These are phyloP conservation scores for Clarkia xantiana DNA, from an alignment of 345 rosid genomes.

Conservation along the genomic window DNA sequence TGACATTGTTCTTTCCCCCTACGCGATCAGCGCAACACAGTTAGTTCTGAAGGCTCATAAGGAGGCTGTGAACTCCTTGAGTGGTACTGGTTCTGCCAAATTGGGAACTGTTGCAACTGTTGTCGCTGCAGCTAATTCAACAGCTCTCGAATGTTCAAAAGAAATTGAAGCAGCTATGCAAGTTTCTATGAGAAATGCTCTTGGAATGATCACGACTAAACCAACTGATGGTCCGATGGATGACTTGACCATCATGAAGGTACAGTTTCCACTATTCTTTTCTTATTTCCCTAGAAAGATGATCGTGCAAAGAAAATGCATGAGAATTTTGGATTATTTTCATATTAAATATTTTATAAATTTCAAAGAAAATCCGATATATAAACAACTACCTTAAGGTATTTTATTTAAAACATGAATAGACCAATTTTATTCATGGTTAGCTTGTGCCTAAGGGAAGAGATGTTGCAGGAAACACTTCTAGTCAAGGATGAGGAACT, in stretches of 20 bases:
- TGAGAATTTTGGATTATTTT: too few species aligned
- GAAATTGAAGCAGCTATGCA: constrained; percentile 99
- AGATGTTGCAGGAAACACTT: constrained; percentile 64
- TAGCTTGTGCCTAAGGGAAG: too few species aligned
- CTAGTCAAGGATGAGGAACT: constrained; percentile 92
- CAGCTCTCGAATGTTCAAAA: constrained; percentile 81
- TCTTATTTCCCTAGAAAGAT: constrained; percentile 1
- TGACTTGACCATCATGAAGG: constrained; percentile 93
- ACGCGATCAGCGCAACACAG: constrained; percentile 59
- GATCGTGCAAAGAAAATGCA: neutral
- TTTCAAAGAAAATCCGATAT: too few species aligned
- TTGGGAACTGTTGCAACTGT: constrained; percentile 89
- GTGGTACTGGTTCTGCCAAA: constrained; percentile 80
- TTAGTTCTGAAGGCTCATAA: constrained; percentile 88
- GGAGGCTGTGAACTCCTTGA: constrained; percentile 88
- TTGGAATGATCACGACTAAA: constrained; percentile 46
- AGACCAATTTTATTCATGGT: too few species aligned
- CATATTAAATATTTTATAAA: too few species aligned
- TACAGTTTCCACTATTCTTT: constrained; percentile 10
- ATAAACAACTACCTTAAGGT: too few species aligned
- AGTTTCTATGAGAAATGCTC: constrained; percentile 81
- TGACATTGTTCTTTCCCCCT: neutral
- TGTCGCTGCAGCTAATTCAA: constrained; percentile 97
- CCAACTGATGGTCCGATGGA: constrained; percentile 78
- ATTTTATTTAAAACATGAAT: too few species aligned